Conservation (phyloP, 1,284 basidiomycete genomes). For the Boletus mariae region DNA sequence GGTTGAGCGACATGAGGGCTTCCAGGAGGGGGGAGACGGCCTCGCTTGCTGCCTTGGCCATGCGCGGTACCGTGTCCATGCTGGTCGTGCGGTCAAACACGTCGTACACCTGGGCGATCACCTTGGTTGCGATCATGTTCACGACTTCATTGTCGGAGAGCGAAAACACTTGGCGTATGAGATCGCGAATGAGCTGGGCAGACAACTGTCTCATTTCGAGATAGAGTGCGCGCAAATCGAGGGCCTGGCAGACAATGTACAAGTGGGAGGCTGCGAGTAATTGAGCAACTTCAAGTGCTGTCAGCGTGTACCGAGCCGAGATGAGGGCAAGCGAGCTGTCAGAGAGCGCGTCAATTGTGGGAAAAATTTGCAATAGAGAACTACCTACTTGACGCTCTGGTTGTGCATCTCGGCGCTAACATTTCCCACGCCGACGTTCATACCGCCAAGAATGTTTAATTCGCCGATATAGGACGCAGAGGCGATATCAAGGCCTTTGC, state of each 20-base stretch:
- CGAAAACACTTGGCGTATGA: conserved; percentile 17
- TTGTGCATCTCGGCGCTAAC: conserved; percentile 88
- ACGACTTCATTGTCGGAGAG: conserved; percentile 12
- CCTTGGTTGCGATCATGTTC: conserved; percentile 19
- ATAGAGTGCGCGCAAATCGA: conserved; percentile 75
- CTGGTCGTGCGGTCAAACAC: conserved; percentile 63
- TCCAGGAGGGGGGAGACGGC: conserved; percentile 60
- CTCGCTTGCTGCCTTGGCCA: conserved; percentile 63
- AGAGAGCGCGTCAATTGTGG: conserved; percentile 7
- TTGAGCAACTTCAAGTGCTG: conserved; percentile 72
- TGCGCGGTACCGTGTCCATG: conserved; percentile 64
- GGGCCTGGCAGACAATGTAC: conserved; percentile 75
- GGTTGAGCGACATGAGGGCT: conserved; percentile 39
- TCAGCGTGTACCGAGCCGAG: conserved; percentile 74
- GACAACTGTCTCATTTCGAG: conserved; percentile 47
- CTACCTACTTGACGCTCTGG: conserved; percentile 74
- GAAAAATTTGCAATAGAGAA: conserved; percentile 1
- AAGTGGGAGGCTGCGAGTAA: conserved; percentile 73
- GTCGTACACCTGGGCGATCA: conserved; percentile 38
- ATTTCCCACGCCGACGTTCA: conserved; percentile 81
- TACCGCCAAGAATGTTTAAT: conserved; percentile 72
- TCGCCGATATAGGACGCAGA: conserved; percentile 79
- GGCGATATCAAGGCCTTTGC: conserved; percentile 84
- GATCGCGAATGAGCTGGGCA: conserved; percentile 17
- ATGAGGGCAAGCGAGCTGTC: conserved; percentile 75